Evolutionary conservation across 805 yeast genomes (phyloP), one percentile per base, ranked within the genome.

Genomic region (Saccharomycopsis selenospora): DNA sequence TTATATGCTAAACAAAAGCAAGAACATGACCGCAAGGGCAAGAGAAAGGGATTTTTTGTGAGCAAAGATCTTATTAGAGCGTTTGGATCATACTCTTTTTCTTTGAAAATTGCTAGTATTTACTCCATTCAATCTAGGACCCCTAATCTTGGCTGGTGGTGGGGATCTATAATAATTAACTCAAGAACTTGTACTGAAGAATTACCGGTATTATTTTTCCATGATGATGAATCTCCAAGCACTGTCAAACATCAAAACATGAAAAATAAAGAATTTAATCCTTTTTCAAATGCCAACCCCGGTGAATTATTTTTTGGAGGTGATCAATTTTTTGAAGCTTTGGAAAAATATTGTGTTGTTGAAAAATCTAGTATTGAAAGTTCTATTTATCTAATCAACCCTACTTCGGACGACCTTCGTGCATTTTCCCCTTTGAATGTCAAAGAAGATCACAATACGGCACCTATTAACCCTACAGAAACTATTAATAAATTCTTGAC

Each of bases 271-370:
- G 68, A 75, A 11, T 88, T 90, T 61, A 85, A 84, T 50, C 89
- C 95, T 0, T 90, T 88, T 61, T 76, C 76, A 13, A 48, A 55
- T 14, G 55, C 54, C 6, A 69, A 70, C 33, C 63, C 68, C 1
- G 70, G 69, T 23, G 73, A 71, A 29, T 61, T 87, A 36, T 85
- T 80, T 56, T 93, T 98, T 97, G 99, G 99, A 18, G 99, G 97
- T 1, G 77, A 75, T 40, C 84, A 85, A 56, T 82, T 93, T 50
- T 64, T 87, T 50, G 68, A 71, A 41, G 73, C 70, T 11, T 65
- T 93, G 36, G 66, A 70, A 27, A 63, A 66, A 36, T 71, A 75
- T 53, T 79, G 85, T 27, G 80, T 77, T 49, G 64, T 88, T 25
- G 88, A 83, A 56, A 74, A 72, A 53, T 79, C 95, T 0, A 72